Evolutionary conservation across 192 early-diverging fungal species (phyloP).

Genomic region (Endogone sp.): DNA sequence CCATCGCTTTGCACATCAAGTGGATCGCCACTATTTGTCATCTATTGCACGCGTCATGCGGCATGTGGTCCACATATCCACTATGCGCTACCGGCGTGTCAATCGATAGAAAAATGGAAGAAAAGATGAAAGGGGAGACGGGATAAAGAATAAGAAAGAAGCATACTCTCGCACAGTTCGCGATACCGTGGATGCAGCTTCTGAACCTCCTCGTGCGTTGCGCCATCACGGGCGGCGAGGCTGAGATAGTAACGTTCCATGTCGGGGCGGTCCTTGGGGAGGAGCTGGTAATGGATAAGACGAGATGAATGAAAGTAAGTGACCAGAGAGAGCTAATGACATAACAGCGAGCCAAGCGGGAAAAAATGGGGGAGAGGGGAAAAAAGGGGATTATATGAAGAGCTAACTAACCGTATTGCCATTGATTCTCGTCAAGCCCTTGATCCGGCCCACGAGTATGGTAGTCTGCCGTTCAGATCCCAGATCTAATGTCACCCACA

Average conservation of each 20-base stretch:
- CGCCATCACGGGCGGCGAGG: constrained; percentile 27
- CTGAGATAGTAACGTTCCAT: constrained; percentile 50
- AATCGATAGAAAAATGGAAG: too few relatives aligned
- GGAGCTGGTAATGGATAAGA: constrained; percentile 21
- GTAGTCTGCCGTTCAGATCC: neutral
- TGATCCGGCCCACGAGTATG: constrained; percentile 40
- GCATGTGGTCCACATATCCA: too few relatives aligned
- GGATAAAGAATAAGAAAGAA: too few relatives aligned
- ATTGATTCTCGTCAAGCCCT: constrained; percentile 32
- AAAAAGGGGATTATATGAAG: neutral
- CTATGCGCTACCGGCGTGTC: too few relatives aligned
- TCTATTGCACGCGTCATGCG: too few relatives aligned
- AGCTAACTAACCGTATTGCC: constrained; percentile 49
- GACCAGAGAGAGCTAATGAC: neutral
- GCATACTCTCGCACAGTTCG: constrained; percentile 43
- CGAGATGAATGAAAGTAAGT: neutral
- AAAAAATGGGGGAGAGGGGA: neutral
- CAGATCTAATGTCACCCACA: too few relatives aligned
- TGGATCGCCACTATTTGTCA: too few relatives aligned
- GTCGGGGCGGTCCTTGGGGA: constrained; percentile 30
- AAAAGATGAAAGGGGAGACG: too few relatives aligned
- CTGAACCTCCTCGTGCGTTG: constrained; percentile 29
- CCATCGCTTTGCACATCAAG: too few relatives aligned
- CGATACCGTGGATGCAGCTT: constrained; percentile 42
- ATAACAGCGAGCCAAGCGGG: neutral